These are phyloP conservation scores for Perilla frutescens DNA, from an alignment of 257 asterid species.

Conservation along the genomic window DNA sequence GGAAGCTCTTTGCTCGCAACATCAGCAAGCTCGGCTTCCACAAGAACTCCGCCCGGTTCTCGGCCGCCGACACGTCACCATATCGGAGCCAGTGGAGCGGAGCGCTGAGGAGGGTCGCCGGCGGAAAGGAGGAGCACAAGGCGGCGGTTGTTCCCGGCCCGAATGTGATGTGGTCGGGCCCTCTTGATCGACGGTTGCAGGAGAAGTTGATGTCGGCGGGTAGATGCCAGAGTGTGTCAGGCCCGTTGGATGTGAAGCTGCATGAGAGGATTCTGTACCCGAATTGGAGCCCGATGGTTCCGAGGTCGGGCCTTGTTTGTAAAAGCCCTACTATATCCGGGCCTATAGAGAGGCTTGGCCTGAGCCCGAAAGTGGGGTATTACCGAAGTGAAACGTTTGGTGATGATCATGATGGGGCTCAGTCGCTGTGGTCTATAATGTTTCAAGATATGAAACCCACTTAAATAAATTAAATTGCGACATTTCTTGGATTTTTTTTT, in stretches of 20 bases:
- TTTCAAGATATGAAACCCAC: conserved; percentile 91
- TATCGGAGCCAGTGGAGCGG: conserved; percentile 53
- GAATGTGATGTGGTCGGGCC: conserved; percentile 65
- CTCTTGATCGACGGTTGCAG: conserved; percentile 48
- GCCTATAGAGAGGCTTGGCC: conserved; percentile 59
- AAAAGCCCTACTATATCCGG: conserved; percentile 58
- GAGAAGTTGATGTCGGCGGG: conserved; percentile 38
- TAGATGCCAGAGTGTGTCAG: conserved; percentile 43
- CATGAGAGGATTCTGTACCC: conserved; percentile 38
- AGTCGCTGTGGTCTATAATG: conserved; percentile 85
- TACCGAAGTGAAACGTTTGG: conserved; percentile 44
- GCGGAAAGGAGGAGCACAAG: conserved; percentile 33
- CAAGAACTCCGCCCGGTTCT: conserved; percentile 39
- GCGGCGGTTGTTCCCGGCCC: conserved; percentile 27
- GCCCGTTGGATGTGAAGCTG: conserved; percentile 57
- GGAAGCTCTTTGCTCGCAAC: conserved; percentile 58
- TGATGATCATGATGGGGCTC: conserved; percentile 45
- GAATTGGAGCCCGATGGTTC: conserved; percentile 48
- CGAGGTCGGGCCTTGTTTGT: conserved; percentile 39
- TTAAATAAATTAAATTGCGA: conserved; percentile 30
- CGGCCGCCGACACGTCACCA: conserved; percentile 40
- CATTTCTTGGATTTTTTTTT: not conserved
- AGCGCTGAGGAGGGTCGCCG: conserved; percentile 43
- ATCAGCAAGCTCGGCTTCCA: conserved; percentile 44
- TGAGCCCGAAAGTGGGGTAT: conserved; percentile 60